Conservation (phyloP, 768 basidiomycete genomes). For the Favolaschia claudopus region DNA sequence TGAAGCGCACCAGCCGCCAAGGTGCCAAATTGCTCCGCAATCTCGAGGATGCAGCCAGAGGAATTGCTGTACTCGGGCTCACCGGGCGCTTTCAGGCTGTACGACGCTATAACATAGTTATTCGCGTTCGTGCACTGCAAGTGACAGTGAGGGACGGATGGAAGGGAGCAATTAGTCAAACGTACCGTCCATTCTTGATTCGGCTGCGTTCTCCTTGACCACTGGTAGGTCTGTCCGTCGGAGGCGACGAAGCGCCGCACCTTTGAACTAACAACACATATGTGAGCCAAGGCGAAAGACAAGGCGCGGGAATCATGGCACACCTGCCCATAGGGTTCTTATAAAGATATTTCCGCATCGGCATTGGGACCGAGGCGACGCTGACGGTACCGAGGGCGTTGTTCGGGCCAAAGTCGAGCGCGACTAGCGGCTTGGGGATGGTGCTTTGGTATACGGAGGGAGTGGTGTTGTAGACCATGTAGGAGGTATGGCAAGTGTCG, state of each 20-base stretch:
- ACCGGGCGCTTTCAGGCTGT: conserved; percentile 60
- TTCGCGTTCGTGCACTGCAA: conserved; percentile 62
- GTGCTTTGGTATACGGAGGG: conserved; percentile 33
- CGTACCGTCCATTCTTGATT: conserved; percentile 74
- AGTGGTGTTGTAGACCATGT: conserved; percentile 59
- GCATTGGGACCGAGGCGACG: conserved; percentile 44
- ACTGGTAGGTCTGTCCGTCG: conserved; percentile 67
- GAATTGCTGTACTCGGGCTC: conserved; percentile 62
- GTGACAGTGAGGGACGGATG: background rate
- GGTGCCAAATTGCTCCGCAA: conserved; percentile 66
- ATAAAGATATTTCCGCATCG: conserved; percentile 62
- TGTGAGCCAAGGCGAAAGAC: background rate
- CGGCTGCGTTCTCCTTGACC: conserved; percentile 56
- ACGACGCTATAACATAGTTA: conserved; percentile 64
- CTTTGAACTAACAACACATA: conserved; percentile 42
- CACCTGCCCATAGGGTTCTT: conserved; percentile 53
- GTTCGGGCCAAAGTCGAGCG: conserved; percentile 58
- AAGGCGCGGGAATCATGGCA: background rate
- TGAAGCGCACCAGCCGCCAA: conserved; percentile 60
- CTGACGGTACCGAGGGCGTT: conserved; percentile 61
- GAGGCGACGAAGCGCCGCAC: conserved; percentile 63
- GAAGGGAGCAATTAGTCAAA: conserved; percentile 15
- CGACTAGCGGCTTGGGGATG: conserved; percentile 47
- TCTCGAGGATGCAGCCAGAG: conserved; percentile 68
- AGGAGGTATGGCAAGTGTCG: conserved; percentile 51